Conservation (phyloP, 2,329 filamentous ascomycete species). For the Chlorencoelia australis region DNA sequence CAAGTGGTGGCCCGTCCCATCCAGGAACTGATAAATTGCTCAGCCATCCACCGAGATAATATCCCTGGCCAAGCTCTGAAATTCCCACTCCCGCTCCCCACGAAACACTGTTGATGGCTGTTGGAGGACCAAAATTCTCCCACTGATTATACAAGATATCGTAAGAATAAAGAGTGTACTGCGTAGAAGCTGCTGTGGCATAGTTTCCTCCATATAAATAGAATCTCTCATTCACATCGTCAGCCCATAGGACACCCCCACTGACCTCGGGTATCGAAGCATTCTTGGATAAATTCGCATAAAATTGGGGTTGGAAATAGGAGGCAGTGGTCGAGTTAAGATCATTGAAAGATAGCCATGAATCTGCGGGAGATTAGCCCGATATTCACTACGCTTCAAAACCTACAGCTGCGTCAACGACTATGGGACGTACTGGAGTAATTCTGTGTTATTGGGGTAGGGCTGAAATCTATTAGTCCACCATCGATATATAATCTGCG, state of each 20-base stretch:
- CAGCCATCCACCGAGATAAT: constrained; percentile 53
- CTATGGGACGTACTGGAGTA: constrained; percentile 41
- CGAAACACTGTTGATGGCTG: constrained; percentile 36
- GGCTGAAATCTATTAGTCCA: constrained; percentile 45
- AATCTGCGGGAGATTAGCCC: constrained; percentile 30
- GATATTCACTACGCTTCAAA: background rate
- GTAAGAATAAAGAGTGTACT: constrained; percentile 45
- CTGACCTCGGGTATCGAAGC: constrained; percentile 41
- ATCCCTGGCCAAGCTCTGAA: constrained; percentile 44
- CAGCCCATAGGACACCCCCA: constrained; percentile 45
- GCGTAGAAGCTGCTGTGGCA: constrained; percentile 31
- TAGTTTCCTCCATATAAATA: constrained; percentile 54
- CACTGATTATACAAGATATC: constrained; percentile 47
- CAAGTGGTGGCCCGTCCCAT: constrained; percentile 39
- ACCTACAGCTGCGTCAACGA: background rate
- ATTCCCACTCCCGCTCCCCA: constrained; percentile 48
- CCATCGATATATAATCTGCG: constrained; percentile 52
- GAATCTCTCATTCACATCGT: constrained; percentile 51
- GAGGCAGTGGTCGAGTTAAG: constrained; percentile 34
- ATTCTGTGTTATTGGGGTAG: constrained; percentile 39
- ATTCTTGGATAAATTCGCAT: constrained; percentile 50
- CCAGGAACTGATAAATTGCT: constrained; percentile 41
- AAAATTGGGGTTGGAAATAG: constrained; percentile 38
- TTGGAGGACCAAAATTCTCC: constrained; percentile 35
- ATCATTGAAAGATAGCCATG: constrained; percentile 47